Evolutionary conservation across 495 filamentous ascomycete genomes (phyloP).

Genomic region (Trichoderma virens): DNA sequence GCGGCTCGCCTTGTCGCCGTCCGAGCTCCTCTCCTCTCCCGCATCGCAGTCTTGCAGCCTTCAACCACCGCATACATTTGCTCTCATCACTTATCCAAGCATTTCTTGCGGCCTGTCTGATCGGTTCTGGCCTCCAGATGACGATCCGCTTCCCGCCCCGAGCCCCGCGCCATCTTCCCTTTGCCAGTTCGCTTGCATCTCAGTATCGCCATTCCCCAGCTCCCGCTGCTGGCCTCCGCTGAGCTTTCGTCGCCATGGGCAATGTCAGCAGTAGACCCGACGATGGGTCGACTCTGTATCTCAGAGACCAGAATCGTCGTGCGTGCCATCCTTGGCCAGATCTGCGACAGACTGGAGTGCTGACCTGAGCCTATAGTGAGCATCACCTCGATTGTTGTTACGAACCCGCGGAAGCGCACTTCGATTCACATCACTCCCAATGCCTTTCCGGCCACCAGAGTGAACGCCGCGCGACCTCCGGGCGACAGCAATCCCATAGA

Average conservation of each 20-base stretch:
- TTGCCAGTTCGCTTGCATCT: constrained; percentile 19
- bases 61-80: background rate
- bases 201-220: constrained; percentile 13
- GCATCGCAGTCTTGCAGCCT: background rate
- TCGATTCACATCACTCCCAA: constrained; percentile 78
- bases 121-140: constrained; percentile 5
- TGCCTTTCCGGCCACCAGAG: constrained; percentile 75
- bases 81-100: constrained; percentile 1
- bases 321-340: constrained; percentile 18
- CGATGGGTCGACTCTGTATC: constrained; percentile 71
- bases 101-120: background rate
- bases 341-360: background rate
- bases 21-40: background rate
- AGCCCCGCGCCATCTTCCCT: constrained; percentile 11
- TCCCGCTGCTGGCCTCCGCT: constrained; percentile 13
- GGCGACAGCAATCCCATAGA: constrained; percentile 73
- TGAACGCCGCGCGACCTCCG: constrained; percentile 63
- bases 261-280: constrained; percentile 87
- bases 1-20: background rate
- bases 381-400: constrained; percentile 67
- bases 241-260: constrained; percentile 57
- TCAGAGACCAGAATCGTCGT: constrained; percentile 90
- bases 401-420: constrained; percentile 64
- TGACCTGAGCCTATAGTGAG: constrained; percentile 52
- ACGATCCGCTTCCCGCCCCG: constrained; percentile 10